phyloP scores from a whole-genome alignment of 495 filamentous ascomycete genomes.

The Tuber indicum region DNA sequence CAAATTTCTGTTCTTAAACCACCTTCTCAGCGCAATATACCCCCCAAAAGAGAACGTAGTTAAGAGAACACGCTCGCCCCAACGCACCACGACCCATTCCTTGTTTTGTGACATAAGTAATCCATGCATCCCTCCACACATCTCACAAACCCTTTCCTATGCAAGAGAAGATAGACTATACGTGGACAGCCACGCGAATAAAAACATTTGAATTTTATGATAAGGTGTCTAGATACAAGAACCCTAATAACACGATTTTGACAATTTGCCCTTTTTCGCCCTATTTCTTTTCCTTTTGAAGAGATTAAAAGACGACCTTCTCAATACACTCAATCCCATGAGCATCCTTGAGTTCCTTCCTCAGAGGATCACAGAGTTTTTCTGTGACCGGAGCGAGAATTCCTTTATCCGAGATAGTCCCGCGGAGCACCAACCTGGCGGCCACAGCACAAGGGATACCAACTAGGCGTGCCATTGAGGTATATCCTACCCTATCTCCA shows the following conservation, averaged over 20 bases:
- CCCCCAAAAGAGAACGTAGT: background rate
- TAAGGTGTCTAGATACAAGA: background rate
- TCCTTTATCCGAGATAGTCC: conserved; percentile 69
- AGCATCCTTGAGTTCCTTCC: conserved; percentile 63
- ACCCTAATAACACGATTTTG: background rate
- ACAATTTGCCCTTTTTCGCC: background rate
- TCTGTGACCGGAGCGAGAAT: conserved; percentile 73
- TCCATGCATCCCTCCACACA: too few species aligned
- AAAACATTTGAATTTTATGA: background rate
- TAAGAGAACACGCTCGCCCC: background rate
- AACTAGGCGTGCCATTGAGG: conserved; percentile 82
- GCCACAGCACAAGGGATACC: conserved; percentile 61
- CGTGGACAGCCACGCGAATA: background rate
- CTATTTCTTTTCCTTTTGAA: background rate
- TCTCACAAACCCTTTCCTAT: too few species aligned
- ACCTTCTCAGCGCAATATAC: background rate
- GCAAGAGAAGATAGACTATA: background rate
- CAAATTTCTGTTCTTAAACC: background rate
- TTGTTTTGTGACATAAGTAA: background rate
- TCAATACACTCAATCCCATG: conserved; percentile 53
- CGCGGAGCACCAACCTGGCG: conserved; percentile 75
- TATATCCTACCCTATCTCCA: conserved; percentile 74
- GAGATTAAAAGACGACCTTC: conserved; percentile 44
- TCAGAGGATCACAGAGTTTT: conserved; percentile 63
- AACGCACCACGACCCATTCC: background rate